Percentiles rank a stretch among this genome's conserved stretches.
These are phyloP conservation scores for Magnaporthales sp. DNA, from an alignment of 2,329 filamentous ascomycete genomes.

Conservation along the genomic window DNA sequence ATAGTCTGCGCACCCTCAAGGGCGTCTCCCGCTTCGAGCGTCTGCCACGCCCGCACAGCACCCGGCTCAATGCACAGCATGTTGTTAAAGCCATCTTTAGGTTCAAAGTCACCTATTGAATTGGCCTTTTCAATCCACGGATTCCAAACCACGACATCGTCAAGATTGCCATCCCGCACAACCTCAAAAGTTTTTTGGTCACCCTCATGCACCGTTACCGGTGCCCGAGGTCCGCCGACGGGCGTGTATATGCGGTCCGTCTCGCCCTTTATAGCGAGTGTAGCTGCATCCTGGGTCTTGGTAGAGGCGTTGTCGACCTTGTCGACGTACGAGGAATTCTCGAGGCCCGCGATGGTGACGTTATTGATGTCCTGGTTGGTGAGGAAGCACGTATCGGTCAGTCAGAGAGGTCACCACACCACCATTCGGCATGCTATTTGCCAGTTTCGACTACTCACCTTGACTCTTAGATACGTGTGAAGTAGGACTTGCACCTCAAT, in stretches of 20 bases:
- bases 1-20: conserved; percentile 56
- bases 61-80: conserved; percentile 96
- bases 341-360: conserved; percentile 65
- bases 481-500: conserved; percentile 90
- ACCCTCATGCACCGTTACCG: conserved; percentile 52
- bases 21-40: conserved; percentile 68
- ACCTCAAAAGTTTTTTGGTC: conserved; percentile 62
- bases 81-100: conserved; percentile 81
- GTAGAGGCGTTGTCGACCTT: conserved; percentile 63
- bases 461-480: conserved; percentile 80
- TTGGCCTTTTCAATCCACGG: conserved; percentile 83
- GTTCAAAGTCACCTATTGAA: conserved; percentile 77
- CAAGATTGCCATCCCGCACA: conserved; percentile 75
- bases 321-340: conserved; percentile 69
- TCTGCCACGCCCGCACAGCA: conserved; percentile 72
- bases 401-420: not conserved
- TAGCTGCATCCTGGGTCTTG: conserved; percentile 54
- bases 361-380: conserved; percentile 66
- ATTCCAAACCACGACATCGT: conserved; percentile 93
- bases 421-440: not conserved
- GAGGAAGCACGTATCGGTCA: not conserved
- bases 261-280: conserved; percentile 65
- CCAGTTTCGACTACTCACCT: conserved; percentile 44
- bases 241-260: conserved; percentile 84
- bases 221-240: conserved; percentile 46